Evolutionary conservation across 2,329 filamentous ascomycete genomes (phyloP).

Genomic region (Diaporthe vexans): DNA sequence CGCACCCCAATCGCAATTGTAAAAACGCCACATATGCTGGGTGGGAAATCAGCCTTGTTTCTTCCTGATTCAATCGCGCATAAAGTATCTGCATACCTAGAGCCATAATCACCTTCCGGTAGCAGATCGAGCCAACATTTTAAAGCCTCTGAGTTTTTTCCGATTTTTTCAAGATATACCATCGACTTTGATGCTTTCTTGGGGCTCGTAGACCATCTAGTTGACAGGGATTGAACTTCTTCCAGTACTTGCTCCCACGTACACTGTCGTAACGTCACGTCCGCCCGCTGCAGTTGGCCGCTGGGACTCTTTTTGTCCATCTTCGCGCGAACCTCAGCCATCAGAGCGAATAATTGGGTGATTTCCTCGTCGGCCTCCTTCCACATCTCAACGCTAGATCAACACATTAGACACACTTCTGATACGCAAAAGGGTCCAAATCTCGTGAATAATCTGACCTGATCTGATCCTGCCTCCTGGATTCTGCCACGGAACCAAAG

Average conservation of each 20-base stretch:
- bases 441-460: neutral
- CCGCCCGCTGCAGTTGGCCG: neutral
- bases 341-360: constrained; percentile 5
- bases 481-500: constrained; percentile 16
- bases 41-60: neutral
- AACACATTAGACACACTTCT: neutral
- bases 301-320: constrained; percentile 9
- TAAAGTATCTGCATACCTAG: constrained; percentile 10
- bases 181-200: constrained; percentile 28
- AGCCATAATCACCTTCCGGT: constrained; percentile 37
- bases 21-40: constrained; percentile 30
- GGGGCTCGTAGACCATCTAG: constrained; percentile 21
- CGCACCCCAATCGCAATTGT: constrained; percentile 5
- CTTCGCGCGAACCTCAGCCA: constrained; percentile 1
- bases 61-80: neutral
- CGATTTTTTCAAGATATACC: constrained; percentile 33
- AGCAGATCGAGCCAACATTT: constrained; percentile 35
- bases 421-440: too few species aligned
- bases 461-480: constrained; percentile 12
- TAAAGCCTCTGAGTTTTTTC: constrained; percentile 35
- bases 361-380: constrained; percentile 12
- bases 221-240: constrained; percentile 30
- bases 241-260: constrained; percentile 37
- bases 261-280: neutral
- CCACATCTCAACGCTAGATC: constrained; percentile 6